These are phyloP conservation scores for Phytophthora colocasiae DNA, from an alignment of 352 stramenopile genomes.

Conservation along the genomic window DNA sequence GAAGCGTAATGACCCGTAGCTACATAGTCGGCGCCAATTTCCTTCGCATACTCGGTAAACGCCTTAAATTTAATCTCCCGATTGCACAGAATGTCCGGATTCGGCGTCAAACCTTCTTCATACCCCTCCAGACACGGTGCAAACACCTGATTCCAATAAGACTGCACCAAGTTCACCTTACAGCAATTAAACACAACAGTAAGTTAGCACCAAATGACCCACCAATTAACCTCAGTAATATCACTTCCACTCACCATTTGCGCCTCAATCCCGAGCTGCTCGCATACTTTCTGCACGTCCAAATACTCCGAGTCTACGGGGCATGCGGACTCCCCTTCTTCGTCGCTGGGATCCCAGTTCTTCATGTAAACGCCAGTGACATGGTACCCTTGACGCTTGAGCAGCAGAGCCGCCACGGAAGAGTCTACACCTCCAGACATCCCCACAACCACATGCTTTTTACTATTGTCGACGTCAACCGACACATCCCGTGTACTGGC, in stretches of 20 bases:
- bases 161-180: slow-evolving; percentile 91
- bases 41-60: slow-evolving; percentile 93
- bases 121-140: slow-evolving; percentile 95
- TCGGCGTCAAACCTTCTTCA: slow-evolving; percentile 88
- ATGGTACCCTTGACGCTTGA: slow-evolving; percentile 90
- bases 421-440: slow-evolving; percentile 99
- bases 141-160: slow-evolving; percentile 99
- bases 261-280: slow-evolving; percentile 92
- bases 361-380: slow-evolving; percentile 99
- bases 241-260: slow-evolving; percentile 43
- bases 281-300: slow-evolving; percentile 93
- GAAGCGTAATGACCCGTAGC: slow-evolving; percentile 97
- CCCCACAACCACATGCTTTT: slow-evolving; percentile 93
- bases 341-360: slow-evolving; percentile 97
- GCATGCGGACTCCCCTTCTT: slow-evolving; percentile 87
- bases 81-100: slow-evolving; percentile 97
- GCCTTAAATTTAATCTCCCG: slow-evolving; percentile 98
- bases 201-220: background rate
- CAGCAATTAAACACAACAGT: slow-evolving; percentile 9
- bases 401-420: slow-evolving; percentile 94
- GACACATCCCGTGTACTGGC: background rate
- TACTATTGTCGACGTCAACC: slow-evolving; percentile 24
- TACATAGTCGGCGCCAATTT: slow-evolving; percentile 90
- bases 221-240: slow-evolving; percentile 24
- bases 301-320: slow-evolving; percentile 92